phyloP scores from a whole-genome alignment of 495 filamentous ascomycete genomes.

The Aspergillus cristatus region DNA sequence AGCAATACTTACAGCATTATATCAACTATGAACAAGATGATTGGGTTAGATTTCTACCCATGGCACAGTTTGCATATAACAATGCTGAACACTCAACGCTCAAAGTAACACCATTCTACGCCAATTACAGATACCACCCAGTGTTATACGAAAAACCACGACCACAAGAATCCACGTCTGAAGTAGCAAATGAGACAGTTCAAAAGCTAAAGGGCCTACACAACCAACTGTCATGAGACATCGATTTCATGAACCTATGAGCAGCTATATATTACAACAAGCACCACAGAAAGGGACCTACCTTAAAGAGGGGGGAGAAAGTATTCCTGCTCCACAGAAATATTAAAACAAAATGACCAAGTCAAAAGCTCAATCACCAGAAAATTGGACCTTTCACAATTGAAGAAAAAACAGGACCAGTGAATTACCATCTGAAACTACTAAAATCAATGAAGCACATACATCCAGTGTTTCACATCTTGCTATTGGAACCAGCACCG shows the following conservation, averaged over 20 bases:
- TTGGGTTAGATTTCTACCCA: neutral
- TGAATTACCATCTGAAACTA: neutral
- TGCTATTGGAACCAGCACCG: neutral
- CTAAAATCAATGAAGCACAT: neutral
- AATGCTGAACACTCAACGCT: too few species aligned
- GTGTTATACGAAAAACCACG: neutral
- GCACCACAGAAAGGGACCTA: too few species aligned
- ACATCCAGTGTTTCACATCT: neutral
- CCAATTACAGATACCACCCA: too few species aligned
- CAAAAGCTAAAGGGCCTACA: too few species aligned
- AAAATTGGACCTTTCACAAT: neutral
- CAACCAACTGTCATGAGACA: too few species aligned
- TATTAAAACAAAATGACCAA: neutral
- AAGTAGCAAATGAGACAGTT: neutral
- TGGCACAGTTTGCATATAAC: too few species aligned
- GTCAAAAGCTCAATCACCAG: neutral
- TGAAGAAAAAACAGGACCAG: too few species aligned
- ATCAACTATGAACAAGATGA: conserved; percentile 1
- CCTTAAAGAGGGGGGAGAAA: too few species aligned
- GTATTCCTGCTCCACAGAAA: too few species aligned
- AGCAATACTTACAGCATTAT: neutral
- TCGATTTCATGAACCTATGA: too few species aligned
- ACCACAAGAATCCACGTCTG: neutral
- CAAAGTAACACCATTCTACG: neutral
- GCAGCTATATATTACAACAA: too few species aligned